Evolutionary conservation across 2,329 filamentous ascomycete species (phyloP).

Genomic region (Claviceps digitariae): DNA sequence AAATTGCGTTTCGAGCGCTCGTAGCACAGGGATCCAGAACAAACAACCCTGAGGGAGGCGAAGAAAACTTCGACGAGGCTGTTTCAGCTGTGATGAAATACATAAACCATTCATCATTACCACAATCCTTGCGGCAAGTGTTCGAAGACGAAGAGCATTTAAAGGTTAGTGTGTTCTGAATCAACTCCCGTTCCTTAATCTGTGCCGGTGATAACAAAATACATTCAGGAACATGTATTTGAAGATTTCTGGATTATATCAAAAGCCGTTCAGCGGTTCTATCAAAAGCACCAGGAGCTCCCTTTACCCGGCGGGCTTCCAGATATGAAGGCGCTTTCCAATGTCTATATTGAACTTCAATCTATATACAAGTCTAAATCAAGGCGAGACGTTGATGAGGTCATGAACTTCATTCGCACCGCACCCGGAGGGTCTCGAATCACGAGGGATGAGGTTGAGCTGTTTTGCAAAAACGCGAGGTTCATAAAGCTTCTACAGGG

Average conservation of each 20-base stretch:
- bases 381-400: constrained; percentile 61
- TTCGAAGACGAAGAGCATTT: constrained; percentile 50
- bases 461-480: constrained; percentile 90
- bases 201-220: background rate
- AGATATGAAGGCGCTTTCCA: constrained; percentile 94
- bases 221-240: constrained; percentile 4
- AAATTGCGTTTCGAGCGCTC: constrained; percentile 63
- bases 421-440: constrained; percentile 38
- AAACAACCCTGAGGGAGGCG: constrained; percentile 67
- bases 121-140: constrained; percentile 59
- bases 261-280: constrained; percentile 64
- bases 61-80: constrained; percentile 96
- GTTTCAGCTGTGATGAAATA: constrained; percentile 76
- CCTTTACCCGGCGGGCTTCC: constrained; percentile 79
- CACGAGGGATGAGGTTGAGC: constrained; percentile 62
- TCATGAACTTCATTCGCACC: constrained; percentile 49
- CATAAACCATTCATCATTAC: constrained; percentile 55
- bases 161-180: constrained; percentile 33
- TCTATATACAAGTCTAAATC: constrained; percentile 89
- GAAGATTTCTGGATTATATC: constrained; percentile 80
- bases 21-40: constrained; percentile 56
- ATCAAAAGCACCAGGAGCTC: constrained; percentile 56
- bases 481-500: constrained; percentile 78
- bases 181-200: background rate
- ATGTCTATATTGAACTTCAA: constrained; percentile 79